phyloP scores from a whole-genome alignment of 1,139 yeast genomes.

The Blastobotrys proliferans region DNA sequence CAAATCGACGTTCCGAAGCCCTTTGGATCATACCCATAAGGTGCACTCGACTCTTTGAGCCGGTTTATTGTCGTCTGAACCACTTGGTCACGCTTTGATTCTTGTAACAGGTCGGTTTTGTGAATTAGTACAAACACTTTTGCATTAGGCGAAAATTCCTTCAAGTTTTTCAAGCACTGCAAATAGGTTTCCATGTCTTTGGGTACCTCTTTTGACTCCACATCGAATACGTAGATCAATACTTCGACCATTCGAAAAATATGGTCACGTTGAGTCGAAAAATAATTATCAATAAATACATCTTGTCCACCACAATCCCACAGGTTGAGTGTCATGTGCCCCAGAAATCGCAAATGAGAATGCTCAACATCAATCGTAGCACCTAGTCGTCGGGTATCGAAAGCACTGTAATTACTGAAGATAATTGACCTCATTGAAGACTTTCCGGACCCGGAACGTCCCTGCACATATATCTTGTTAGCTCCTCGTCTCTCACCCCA shows the following conservation, averaged over 20 bases:
- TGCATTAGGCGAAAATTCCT: constrained; percentile 85
- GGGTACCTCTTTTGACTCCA: constrained; percentile 84
- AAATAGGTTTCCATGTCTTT: constrained; percentile 92
- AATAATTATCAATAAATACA: constrained; percentile 91
- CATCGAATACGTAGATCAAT: constrained; percentile 94
- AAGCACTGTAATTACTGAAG: constrained; percentile 90
- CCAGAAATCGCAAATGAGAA: constrained; percentile 85
- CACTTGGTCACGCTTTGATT: constrained; percentile 79
- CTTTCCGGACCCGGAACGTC: constrained; percentile 96
- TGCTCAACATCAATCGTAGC: constrained; percentile 98
- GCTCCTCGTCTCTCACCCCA: not conserved
- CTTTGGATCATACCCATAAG: constrained; percentile 70
- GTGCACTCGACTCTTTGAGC: constrained; percentile 69
- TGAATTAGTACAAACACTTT: constrained; percentile 88
- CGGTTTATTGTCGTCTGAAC: constrained; percentile 81
- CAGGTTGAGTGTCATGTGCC: constrained; percentile 88
- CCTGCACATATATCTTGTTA: constrained; percentile 41
- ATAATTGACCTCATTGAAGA: constrained; percentile 96
- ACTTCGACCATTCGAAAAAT: constrained; percentile 96
- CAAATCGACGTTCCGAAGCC: constrained; percentile 96
- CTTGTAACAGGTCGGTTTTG: constrained; percentile 93
- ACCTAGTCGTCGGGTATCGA: constrained; percentile 90
- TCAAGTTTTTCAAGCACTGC: constrained; percentile 74
- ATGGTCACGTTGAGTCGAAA: constrained; percentile 81
- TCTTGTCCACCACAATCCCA: constrained; percentile 99